These are phyloP conservation scores for Hyaloscypha bicolor DNA, from an alignment of 495 filamentous ascomycete species.

Conservation along the genomic window DNA sequence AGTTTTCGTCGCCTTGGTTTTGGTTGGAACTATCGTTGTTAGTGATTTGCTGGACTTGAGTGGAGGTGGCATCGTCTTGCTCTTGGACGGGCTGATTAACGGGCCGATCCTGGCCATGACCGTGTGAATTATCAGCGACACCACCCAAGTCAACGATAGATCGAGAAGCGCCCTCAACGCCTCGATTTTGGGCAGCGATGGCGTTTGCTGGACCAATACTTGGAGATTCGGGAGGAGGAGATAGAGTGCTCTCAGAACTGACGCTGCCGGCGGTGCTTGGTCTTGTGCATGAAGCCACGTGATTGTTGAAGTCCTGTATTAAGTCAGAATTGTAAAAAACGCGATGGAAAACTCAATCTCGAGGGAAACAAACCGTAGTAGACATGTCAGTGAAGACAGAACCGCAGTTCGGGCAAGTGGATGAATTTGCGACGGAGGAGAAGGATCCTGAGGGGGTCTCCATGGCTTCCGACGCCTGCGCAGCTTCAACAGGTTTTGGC, in stretches of 20 bases:
- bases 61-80: background rate
- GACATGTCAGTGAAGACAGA: constrained; percentile 13
- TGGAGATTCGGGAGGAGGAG: constrained; percentile 12
- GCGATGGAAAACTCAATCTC: background rate
- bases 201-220: background rate
- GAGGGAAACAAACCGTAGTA: constrained; percentile 14
- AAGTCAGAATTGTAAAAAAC: constrained; percentile 15
- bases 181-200: background rate
- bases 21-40: background rate
- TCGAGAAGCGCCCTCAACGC: background rate
- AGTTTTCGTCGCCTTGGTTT: background rate
- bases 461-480: background rate
- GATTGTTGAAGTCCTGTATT: constrained; percentile 26
- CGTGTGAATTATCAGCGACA: background rate
- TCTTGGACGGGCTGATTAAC: background rate
- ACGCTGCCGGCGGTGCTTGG: constrained; percentile 10
- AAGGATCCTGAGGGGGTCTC: constrained; percentile 10
- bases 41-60: background rate
- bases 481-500: background rate
- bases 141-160: background rate
- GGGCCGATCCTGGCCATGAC: background rate
- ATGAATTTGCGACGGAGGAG: constrained; percentile 7
- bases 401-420: constrained; percentile 21
- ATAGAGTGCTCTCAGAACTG: constrained; percentile 12
- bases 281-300: constrained; percentile 22